phyloP scores from a whole-genome alignment of 305 asterid species.

The Fraxinus platypoda region DNA sequence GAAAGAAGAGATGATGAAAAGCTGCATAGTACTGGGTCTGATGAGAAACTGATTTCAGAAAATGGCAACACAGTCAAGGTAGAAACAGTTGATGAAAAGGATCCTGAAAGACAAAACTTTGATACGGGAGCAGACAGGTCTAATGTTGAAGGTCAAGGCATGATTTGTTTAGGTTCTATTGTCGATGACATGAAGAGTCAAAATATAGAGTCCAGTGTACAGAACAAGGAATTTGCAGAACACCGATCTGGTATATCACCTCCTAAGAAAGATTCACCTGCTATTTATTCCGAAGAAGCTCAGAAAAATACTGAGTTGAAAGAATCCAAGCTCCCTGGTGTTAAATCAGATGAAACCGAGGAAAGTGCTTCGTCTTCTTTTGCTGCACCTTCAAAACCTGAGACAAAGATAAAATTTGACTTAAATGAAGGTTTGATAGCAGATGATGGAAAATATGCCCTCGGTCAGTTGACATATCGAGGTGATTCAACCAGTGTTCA shows the following conservation, averaged over 20 bases:
- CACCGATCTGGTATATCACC: constrained; percentile 16
- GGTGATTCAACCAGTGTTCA: constrained; percentile 32
- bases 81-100: constrained; percentile 22
- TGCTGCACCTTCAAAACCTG: constrained; percentile 27
- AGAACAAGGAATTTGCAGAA: constrained; percentile 27
- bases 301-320: constrained; percentile 25
- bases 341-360: constrained; percentile 26
- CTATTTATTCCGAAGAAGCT: constrained; percentile 23
- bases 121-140: constrained; percentile 1
- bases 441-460: constrained; percentile 45
- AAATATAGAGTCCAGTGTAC: constrained; percentile 21
- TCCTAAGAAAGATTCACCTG: constrained; percentile 24
- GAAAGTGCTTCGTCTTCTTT: constrained; percentile 21
- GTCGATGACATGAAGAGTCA: constrained; percentile 16
- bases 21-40: constrained; percentile 17
- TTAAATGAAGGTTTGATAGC: constrained; percentile 48
- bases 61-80: constrained; percentile 7
- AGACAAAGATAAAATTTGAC: constrained; percentile 44
- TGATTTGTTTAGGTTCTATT: constrained; percentile 3
- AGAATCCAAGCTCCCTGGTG: constrained; percentile 24
- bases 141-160: constrained; percentile 16
- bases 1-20: constrained; percentile 23
- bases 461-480: too few relatives aligned
- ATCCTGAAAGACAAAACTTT: constrained; percentile 13
- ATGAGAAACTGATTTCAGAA: constrained; percentile 22